These are phyloP conservation scores for Herpotrichia juniperi DNA, from an alignment of 2,329 filamentous ascomycete genomes.

Conservation along the genomic window DNA sequence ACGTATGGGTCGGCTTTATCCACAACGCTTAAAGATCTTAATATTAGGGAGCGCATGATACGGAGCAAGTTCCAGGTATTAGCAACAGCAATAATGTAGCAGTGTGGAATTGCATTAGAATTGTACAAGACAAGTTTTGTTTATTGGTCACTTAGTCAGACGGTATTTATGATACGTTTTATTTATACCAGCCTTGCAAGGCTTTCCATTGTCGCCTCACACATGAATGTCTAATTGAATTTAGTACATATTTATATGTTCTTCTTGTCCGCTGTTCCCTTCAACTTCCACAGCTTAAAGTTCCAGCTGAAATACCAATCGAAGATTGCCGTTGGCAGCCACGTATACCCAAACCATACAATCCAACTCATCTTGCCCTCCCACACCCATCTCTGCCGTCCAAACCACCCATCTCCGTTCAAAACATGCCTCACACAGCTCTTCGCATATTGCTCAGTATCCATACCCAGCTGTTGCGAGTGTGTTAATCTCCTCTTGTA, in stretches of 20 bases:
- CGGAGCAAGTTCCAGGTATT: no score
- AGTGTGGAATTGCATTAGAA: no score
- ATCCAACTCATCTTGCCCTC: constrained; percentile 58
- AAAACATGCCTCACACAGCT: constrained; percentile 62
- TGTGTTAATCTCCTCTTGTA: constrained; percentile 60
- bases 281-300: constrained; percentile 59
- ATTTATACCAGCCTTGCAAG: no score
- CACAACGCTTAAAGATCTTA: no score
- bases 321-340: constrained; percentile 51
- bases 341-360: constrained; percentile 57
- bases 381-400: constrained; percentile 59
- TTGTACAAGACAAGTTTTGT: no score
- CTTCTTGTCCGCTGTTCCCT: constrained; percentile 43
- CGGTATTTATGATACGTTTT: no score
- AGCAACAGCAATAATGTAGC: no score
- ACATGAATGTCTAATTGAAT: no score
- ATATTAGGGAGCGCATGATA: no score
- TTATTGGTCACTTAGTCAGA: no score
- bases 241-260: background rate
- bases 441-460: constrained; percentile 59
- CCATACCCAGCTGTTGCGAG: constrained; percentile 60
- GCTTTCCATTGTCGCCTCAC: no score
- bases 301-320: constrained; percentile 56
- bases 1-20: no score
- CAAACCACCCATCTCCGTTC: constrained; percentile 33